Evolutionary conservation across 1,284 basidiomycete species (phyloP).

Genomic region (Cryptococcus hybrid): DNA sequence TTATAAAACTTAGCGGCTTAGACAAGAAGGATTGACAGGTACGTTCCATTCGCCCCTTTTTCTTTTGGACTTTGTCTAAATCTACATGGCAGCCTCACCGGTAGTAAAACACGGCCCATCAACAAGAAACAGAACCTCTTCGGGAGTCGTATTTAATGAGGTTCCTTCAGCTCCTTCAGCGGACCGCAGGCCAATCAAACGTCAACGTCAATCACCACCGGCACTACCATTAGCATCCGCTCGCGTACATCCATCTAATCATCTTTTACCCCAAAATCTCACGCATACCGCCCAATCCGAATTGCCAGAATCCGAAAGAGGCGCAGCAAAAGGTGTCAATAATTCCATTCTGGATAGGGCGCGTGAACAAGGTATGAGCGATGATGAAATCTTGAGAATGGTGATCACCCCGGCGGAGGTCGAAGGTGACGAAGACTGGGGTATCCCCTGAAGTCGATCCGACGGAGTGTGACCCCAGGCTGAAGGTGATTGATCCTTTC

Average conservation of each 20-base stretch:
- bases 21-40: conserved; percentile 7
- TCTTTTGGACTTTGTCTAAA: not conserved
- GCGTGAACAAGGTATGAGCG: conserved; percentile 20
- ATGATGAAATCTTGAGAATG: conserved; percentile 29
- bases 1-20: conserved; percentile 10
- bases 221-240: too few relatives aligned
- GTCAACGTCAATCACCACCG: not conserved
- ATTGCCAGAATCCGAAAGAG: conserved; percentile 13
- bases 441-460: conserved; percentile 62
- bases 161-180: not conserved
- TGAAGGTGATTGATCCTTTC: conserved; percentile 55
- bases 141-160: conserved; percentile 4
- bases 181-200: conserved; percentile 5
- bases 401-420: conserved; percentile 26
- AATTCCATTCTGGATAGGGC: conserved; percentile 1
- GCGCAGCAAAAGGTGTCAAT: conserved; percentile 9
- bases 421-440: conserved; percentile 62
- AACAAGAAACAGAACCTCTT: conserved; percentile 2
- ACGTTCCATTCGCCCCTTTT: not conserved
- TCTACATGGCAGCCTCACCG: not conserved
- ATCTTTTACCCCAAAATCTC: conserved; percentile 17
- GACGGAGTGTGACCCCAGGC: conserved; percentile 59
- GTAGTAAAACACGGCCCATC: not conserved
- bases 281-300: conserved; percentile 27
- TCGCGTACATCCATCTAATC: not conserved